A percentile compares a stretch with the other conserved stretches of the same genome.
Conservation (phyloP, 2,329 filamentous ascomycete species). For the Cladosporium sp. region DNA sequence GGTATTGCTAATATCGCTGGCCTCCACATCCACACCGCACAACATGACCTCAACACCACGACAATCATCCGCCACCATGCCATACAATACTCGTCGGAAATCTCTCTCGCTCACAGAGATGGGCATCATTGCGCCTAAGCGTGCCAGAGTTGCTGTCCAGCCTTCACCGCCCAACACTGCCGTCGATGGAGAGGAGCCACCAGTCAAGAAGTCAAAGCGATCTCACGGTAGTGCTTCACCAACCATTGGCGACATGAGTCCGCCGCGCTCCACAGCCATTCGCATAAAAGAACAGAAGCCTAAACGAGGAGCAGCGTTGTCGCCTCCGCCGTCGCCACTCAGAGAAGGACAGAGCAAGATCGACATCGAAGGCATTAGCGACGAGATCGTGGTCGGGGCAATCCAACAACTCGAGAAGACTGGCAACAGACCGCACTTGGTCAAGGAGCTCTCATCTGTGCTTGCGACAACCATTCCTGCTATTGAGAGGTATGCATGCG, state of each 20-base stretch:
- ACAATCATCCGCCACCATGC: constrained; percentile 58
- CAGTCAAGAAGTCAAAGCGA: constrained; percentile 68
- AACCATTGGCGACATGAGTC: constrained; percentile 41
- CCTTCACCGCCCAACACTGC: constrained; percentile 64
- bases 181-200: constrained; percentile 58
- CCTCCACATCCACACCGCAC: not conserved
- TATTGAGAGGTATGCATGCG: constrained; percentile 79
- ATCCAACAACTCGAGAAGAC: constrained; percentile 86
- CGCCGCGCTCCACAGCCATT: constrained; percentile 44
- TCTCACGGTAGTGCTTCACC: constrained; percentile 59
- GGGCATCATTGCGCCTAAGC: constrained; percentile 77
- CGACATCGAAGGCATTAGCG: constrained; percentile 81
- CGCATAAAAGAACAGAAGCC: constrained; percentile 52
- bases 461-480: constrained; percentile 74
- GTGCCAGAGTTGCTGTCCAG: constrained; percentile 45
- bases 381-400: constrained; percentile 91
- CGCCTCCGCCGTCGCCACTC: constrained; percentile 75
- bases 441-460: constrained; percentile 86
- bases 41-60: constrained; percentile 9
- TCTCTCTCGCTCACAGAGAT: constrained; percentile 89
- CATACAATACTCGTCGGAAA: constrained; percentile 96
- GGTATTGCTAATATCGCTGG: not conserved
- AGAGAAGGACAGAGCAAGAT: constrained; percentile 58
- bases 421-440: constrained; percentile 86
- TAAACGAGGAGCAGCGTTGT: constrained; percentile 62